phyloP scores from a whole-genome alignment of 2,329 filamentous ascomycete species.

The Verticillium alfalfae region DNA sequence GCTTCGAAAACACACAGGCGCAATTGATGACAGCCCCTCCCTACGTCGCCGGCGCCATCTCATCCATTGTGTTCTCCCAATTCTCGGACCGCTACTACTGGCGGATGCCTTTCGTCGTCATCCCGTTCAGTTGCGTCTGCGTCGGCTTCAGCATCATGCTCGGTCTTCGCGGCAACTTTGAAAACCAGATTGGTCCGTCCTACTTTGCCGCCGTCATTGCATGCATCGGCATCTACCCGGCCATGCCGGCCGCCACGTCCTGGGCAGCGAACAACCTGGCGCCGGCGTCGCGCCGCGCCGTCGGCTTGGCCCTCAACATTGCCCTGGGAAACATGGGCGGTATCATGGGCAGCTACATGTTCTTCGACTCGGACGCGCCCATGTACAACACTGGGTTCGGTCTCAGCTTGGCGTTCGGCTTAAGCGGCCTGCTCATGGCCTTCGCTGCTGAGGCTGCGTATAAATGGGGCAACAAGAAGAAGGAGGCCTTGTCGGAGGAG shows the following conservation, averaged over 20 bases:
- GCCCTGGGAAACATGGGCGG: constrained; percentile 33
- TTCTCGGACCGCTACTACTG: constrained; percentile 60
- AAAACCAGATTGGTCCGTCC: constrained; percentile 6
- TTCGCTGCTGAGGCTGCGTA: constrained; percentile 21
- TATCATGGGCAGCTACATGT: constrained; percentile 32
- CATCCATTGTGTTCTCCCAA: constrained; percentile 59
- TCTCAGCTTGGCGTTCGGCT: constrained; percentile 22
- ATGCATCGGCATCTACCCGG: constrained; percentile 62
- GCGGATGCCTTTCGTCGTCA: constrained; percentile 63
- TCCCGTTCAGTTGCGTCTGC: constrained; percentile 53
- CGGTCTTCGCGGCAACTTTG: constrained; percentile 47
- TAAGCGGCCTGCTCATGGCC: constrained; percentile 19
- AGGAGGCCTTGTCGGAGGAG: constrained; percentile 16
- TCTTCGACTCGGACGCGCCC: constrained; percentile 24
- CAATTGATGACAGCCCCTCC: constrained; percentile 52
- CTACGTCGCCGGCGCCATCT: constrained; percentile 54
- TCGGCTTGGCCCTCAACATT: constrained; percentile 30
- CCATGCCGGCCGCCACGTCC: constrained; percentile 55
- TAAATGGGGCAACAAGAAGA: constrained; percentile 18
- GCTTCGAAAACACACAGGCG: constrained; percentile 16
- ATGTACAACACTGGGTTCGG: constrained; percentile 29
- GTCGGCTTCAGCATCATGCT: constrained; percentile 53
- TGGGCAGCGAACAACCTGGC: constrained; percentile 68
- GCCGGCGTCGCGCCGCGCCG: constrained; percentile 24
- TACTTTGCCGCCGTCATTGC: not conserved